Base-by-base conservation (phyloP, 306 rosid species). In the Carpinus fangiana region DNA sequence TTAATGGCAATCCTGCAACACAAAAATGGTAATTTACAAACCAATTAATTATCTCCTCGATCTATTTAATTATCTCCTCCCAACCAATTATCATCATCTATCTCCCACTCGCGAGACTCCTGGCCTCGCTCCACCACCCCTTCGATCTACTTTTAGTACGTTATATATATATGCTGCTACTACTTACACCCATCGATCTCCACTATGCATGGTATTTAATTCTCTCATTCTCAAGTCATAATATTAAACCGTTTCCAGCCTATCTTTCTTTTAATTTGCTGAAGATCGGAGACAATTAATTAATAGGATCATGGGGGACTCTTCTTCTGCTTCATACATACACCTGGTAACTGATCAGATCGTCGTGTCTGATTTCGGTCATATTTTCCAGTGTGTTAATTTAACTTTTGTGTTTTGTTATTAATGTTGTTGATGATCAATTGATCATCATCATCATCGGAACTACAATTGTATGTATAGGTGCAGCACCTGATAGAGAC, bases 401-500 rank as follows among this genome's bases (percentile, higher is more conserved):
- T 18, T 64, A 57, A 14, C 17, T 16, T 34, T 13, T 34, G 51
- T n/a, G 41, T 12, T 31, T 50, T 73, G 20, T 36, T n/a, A 2
- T 59, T 34, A 28, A 28, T 5, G 1, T 9, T 47, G 69, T 2
- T 75, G 4, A 74, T 76, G 69, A 81, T 2, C 3, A 2, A 31
- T 78, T 78, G 72, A 18, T 78, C 51, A 55, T 56, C 50, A 55
- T 56, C 50, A 31, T 31, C 34, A 31, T 31, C 34, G 18, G 12
- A 59, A 70, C 52, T 12, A 6, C 16, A 31, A 31, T 31, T 41
- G 5, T 38, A 6, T 31, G 34, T 36, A 28, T 59, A 95, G 99
- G 92, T 95, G 76, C 99, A 95, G 50, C 94, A 93, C 87, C 80
- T 95, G 84, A 95, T 95, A 59, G 99, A 95, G 85, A 95, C 90